phyloP scores from a whole-genome alignment of 1,284 basidiomycete species.

The Fomitopsis pinicola region DNA sequence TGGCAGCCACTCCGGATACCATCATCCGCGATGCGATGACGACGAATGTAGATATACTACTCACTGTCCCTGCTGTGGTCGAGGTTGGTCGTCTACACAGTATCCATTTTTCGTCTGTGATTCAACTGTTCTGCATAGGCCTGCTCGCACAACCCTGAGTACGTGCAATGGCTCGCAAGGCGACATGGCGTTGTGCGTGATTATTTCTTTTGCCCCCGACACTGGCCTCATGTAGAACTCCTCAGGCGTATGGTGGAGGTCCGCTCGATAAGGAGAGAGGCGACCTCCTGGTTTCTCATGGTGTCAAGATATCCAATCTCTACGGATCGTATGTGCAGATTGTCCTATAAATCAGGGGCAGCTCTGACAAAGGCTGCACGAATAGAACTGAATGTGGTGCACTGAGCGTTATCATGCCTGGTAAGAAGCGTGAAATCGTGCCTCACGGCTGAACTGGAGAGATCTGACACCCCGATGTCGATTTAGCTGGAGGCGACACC shows the following conservation, averaged over 20 bases:
- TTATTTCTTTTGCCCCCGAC: neutral
- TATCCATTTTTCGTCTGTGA: neutral
- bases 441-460: too few species aligned
- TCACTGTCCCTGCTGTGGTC: conserved; percentile 20
- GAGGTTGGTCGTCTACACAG: conserved; percentile 7
- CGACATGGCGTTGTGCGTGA: neutral
- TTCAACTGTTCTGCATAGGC: neutral
- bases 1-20: conserved; percentile 14
- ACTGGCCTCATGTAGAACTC: neutral
- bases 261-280: conserved; percentile 17
- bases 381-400: conserved; percentile 3
- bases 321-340: conserved; percentile 12
- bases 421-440: neutral
- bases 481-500: neutral
- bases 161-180: conserved; percentile 1
- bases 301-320: conserved; percentile 10
- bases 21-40: conserved; percentile 9
- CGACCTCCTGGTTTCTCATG: conserved; percentile 10
- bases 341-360: neutral
- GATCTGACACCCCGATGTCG: too few species aligned
- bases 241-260: conserved; percentile 15
- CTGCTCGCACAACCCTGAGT: conserved; percentile 3
- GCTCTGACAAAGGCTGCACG: neutral
- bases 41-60: conserved; percentile 13
- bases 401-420: neutral